Conservation (phyloP, 1,139 yeast species). For the Geotrichum reessii region DNA sequence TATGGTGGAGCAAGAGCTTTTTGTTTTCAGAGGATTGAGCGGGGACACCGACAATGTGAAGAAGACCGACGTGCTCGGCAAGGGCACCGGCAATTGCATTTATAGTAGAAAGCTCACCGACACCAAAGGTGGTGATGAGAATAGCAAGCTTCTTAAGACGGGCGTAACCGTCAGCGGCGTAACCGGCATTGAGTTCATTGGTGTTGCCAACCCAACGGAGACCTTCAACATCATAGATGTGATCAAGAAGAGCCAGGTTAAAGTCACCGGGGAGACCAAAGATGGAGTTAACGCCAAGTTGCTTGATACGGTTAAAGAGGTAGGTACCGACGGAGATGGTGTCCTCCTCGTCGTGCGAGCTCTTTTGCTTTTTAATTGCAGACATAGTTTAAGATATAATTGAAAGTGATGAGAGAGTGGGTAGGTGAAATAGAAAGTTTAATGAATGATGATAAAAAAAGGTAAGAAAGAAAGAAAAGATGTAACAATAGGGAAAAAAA, state of each 20-base stretch:
- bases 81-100: slow-evolving; percentile 65
- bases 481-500: background rate
- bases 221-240: slow-evolving; percentile 44
- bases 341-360: background rate
- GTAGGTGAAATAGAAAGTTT: too few relatives aligned
- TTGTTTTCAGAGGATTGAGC: slow-evolving; percentile 59
- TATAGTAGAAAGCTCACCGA: slow-evolving; percentile 65
- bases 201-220: slow-evolving; percentile 44
- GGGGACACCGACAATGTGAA: slow-evolving; percentile 64
- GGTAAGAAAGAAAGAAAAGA: background rate
- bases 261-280: slow-evolving; percentile 60
- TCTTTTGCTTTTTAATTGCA: too few relatives aligned
- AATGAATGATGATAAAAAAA: background rate
- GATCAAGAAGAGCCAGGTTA: slow-evolving; percentile 51
- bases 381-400: background rate
- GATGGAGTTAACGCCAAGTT: slow-evolving; percentile 44
- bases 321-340: slow-evolving; percentile 45
- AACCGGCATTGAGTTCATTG: slow-evolving; percentile 51
- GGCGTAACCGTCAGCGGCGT: slow-evolving; percentile 64
- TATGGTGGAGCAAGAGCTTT: slow-evolving; percentile 55
- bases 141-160: slow-evolving; percentile 55
- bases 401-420: background rate
- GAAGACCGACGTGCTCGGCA: slow-evolving; percentile 57
- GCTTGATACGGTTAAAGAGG: slow-evolving; percentile 45
- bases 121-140: slow-evolving; percentile 63